Conservation (phyloP, 192 early-diverging fungal species). For the Rhizoclosmatium sp. region DNA sequence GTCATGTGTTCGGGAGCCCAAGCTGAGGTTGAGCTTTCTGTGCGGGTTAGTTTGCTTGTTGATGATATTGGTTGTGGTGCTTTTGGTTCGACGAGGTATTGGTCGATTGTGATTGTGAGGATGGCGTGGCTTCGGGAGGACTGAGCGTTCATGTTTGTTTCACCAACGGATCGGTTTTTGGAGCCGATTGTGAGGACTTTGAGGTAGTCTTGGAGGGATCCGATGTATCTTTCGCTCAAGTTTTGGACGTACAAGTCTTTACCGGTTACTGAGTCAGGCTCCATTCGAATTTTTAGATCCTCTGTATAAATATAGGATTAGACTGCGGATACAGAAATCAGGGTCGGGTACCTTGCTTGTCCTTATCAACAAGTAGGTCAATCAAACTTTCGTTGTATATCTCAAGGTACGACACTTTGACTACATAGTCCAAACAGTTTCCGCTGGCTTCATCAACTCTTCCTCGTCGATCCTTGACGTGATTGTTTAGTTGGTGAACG, state of each 20-base stretch:
- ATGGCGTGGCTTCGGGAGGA: slow-evolving; percentile 77
- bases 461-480: slow-evolving; percentile 33
- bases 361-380: slow-evolving; percentile 47
- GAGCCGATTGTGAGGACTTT: slow-evolving; percentile 46
- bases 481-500: slow-evolving; percentile 35
- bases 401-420: slow-evolving; percentile 55
- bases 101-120: slow-evolving; percentile 79
- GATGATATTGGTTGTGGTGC: background rate
- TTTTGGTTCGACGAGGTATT: slow-evolving; percentile 38
- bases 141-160: slow-evolving; percentile 59
- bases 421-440: slow-evolving; percentile 48
- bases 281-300: slow-evolving; percentile 51
- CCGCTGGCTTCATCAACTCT: slow-evolving; percentile 33
- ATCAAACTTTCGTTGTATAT: slow-evolving; percentile 54
- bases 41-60: background rate
- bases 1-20: slow-evolving; percentile 43
- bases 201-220: slow-evolving; percentile 39
- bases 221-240: slow-evolving; percentile 47
- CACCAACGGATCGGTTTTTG: slow-evolving; percentile 45
- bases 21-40: background rate
- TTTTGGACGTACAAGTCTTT: slow-evolving; percentile 55
- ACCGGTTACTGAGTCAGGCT: slow-evolving; percentile 48
- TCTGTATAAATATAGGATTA: background rate
- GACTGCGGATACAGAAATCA: no score
- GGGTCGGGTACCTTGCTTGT: slow-evolving; percentile 38